These are phyloP conservation scores for Penicillium atrosanguineum DNA, from an alignment of 495 filamentous ascomycete species.

Conservation along the genomic window DNA sequence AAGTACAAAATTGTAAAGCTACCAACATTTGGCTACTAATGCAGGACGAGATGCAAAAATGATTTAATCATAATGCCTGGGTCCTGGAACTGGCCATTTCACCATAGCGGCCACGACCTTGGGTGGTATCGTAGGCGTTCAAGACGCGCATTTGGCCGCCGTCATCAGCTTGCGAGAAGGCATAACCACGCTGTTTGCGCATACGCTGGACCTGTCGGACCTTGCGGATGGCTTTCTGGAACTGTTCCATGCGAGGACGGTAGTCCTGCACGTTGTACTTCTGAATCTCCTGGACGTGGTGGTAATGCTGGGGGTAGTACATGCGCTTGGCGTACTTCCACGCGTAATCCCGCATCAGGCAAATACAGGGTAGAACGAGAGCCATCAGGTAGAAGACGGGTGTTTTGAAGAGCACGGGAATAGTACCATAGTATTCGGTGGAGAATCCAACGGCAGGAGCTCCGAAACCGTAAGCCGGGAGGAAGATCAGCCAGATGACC, in stretches of 20 bases:
- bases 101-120: conserved; percentile 85
- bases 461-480: conserved; percentile 86
- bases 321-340: conserved; percentile 88
- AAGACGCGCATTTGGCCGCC: conserved; percentile 76
- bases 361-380: conserved; percentile 74
- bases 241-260: conserved; percentile 97
- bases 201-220: conserved; percentile 98
- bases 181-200: conserved; percentile 98
- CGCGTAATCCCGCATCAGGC: conserved; percentile 84
- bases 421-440: conserved; percentile 78
- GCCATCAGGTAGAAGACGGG: conserved; percentile 90
- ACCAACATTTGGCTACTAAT: conserved; percentile 17
- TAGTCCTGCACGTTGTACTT: conserved; percentile 99
- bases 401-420: conserved; percentile 74
- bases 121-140: conserved; percentile 96
- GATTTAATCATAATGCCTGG: conserved; percentile 32
- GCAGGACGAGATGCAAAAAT: conserved; percentile 13
- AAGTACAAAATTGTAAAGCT: conserved; percentile 19
- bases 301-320: conserved; percentile 94
- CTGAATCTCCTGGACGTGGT: conserved; percentile 99
- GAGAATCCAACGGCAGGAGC: conserved; percentile 84
- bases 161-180: conserved; percentile 97
- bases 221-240: conserved; percentile 99
- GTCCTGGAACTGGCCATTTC: conserved; percentile 83
- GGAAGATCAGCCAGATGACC: conserved; percentile 85